Evolutionary conservation across 2,329 filamentous ascomycete species (phyloP).

Genomic region (Sclerotinia spermophila): DNA sequence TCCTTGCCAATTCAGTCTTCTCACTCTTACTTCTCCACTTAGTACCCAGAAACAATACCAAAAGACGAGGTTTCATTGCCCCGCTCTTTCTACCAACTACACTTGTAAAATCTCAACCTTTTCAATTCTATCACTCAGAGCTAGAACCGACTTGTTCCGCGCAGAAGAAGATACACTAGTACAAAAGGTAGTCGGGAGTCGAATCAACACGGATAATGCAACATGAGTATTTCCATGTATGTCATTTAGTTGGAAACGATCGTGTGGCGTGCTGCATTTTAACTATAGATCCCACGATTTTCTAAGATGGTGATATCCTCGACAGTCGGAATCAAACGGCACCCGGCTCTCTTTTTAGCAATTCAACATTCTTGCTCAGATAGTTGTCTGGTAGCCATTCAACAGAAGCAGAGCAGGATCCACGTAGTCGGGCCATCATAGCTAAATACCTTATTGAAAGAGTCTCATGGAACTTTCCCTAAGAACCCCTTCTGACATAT

Average conservation of each 20-base stretch:
- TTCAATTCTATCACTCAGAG: background rate
- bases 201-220: background rate
- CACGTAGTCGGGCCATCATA: background rate
- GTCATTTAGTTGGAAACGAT: background rate
- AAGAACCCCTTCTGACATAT: background rate
- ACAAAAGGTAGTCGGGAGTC: background rate
- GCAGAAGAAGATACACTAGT: background rate
- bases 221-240: background rate
- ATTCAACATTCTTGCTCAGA: background rate
- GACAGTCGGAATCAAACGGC: background rate
- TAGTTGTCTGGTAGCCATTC: background rate
- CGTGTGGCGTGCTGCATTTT: too few relatives aligned
- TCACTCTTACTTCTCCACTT: fast-evolving
- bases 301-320: too few relatives aligned
- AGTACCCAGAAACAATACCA: background rate
- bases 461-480: background rate
- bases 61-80: too few relatives aligned
- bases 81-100: background rate
- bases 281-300: too few relatives aligned
- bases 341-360: background rate
- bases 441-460: background rate
- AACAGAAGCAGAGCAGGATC: background rate
- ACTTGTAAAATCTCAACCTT: background rate
- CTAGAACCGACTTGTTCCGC: background rate
- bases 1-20: too few relatives aligned